Percentiles rank a stretch among this genome's conserved stretches.
phyloP scores from a whole-genome alignment of 306 rosid species.

The Castanea sativa region DNA sequence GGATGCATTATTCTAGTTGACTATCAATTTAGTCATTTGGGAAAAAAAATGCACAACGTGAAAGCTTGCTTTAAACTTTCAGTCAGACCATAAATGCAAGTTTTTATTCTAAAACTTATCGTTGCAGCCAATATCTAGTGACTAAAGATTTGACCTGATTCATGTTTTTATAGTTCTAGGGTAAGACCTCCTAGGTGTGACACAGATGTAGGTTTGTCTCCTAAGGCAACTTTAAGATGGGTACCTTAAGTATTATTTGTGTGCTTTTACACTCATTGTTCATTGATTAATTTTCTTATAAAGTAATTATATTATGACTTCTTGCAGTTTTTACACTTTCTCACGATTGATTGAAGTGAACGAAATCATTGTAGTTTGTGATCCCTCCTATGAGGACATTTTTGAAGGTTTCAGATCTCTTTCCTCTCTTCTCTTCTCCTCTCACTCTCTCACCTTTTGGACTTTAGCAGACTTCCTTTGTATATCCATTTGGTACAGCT shows the following conservation, averaged over 20 bases:
- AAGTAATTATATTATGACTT: conserved; percentile 16
- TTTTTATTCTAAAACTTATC: background rate
- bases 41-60: background rate
- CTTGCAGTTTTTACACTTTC: conserved; percentile 73
- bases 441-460: background rate
- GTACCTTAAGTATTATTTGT: background rate
- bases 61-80: background rate
- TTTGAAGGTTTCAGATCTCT: conserved; percentile 54
- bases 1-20: background rate
- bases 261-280: background rate
- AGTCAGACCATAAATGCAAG: background rate
- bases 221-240: background rate
- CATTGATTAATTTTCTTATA: background rate
- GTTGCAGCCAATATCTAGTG: background rate
- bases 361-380: conserved; percentile 87
- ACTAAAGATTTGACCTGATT: background rate
- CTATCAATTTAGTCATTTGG: background rate
- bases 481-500: background rate
- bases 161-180: background rate
- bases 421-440: background rate
- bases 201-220: background rate
- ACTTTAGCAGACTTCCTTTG: conserved; percentile 8
- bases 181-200: background rate
- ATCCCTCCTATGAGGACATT: conserved; percentile 82
- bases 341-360: conserved; percentile 58